A percentile compares a stretch with the other conserved stretches of the same genome.
phyloP scores from a whole-genome alignment of 257 asterid genomes.

The Solanum medicagineum region DNA sequence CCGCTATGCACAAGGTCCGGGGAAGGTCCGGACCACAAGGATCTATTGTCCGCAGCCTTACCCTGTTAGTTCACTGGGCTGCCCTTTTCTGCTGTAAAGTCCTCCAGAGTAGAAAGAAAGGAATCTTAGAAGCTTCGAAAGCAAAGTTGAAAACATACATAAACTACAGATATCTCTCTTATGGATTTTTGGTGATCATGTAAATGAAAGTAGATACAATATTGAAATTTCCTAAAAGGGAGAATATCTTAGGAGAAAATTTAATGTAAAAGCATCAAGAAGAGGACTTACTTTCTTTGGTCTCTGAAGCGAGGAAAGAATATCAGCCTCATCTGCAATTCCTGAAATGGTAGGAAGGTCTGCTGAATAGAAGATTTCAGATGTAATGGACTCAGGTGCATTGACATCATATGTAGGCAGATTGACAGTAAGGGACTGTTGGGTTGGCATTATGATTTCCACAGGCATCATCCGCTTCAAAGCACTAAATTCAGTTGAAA shows the following conservation, averaged over 20 bases:
- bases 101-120: not conserved
- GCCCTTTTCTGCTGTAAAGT: not conserved
- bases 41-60: not conserved
- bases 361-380: constrained; percentile 51
- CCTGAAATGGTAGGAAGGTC: constrained; percentile 86
- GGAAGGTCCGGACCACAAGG: not conserved
- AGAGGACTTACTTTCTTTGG: constrained; percentile 75
- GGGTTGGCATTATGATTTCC: constrained; percentile 90
- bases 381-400: constrained; percentile 34
- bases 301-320: constrained; percentile 93
- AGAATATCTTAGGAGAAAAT: not conserved
- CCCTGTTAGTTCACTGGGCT: not conserved
- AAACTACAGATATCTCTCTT: not conserved
- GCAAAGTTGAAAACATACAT: not conserved
- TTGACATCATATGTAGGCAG: constrained; percentile 55
- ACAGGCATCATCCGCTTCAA: constrained; percentile 96
- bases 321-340: constrained; percentile 89
- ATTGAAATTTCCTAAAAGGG: not conserved
- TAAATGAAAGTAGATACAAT: not conserved
- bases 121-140: not conserved
- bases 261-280: not conserved
- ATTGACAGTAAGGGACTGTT: constrained; percentile 74
- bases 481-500: constrained; percentile 85
- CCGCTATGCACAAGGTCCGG: not conserved
- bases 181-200: not conserved